Evolutionary conservation across 306 rosid species (phyloP).

Genomic region (Inga leiocalycina): DNA sequence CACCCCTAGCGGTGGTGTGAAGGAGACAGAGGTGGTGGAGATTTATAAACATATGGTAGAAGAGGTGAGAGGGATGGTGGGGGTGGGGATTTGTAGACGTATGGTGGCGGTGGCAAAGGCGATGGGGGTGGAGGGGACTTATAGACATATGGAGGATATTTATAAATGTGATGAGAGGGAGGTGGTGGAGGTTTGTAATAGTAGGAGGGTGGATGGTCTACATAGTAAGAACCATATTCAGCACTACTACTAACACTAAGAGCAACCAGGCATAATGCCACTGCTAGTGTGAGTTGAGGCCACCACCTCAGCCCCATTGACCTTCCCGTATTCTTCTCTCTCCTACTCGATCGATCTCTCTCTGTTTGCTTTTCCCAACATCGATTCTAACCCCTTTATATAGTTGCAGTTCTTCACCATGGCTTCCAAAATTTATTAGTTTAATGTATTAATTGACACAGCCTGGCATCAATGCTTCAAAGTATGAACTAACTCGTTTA

Average conservation of each 20-base stretch:
- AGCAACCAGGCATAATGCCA: neutral
- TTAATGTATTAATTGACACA: neutral
- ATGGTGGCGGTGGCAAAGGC: no score
- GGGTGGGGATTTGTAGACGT: neutral
- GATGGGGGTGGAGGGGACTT: no score
- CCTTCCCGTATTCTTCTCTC: neutral
- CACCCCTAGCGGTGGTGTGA: no score
- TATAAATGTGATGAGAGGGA: no score
- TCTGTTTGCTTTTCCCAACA: neutral
- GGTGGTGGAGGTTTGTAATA: no score
- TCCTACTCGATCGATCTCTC: no score
- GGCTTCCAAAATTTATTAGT: neutral
- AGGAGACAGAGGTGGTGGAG: neutral
- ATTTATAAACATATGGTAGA: neutral
- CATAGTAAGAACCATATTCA: neutral
- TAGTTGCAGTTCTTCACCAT: neutral
- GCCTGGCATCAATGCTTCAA: neutral
- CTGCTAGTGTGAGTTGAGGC: neutral
- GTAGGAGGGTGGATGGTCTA: neutral
- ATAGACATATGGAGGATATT: no score
- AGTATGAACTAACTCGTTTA: neutral
- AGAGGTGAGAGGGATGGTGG: neutral
- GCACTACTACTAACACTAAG: neutral
- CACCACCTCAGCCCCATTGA: neutral
- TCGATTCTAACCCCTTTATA: neutral